A percentile compares a stretch with the other conserved stretches of the same genome.
Evolutionary conservation across 2,329 filamentous ascomycete genomes (phyloP).

Genomic region (Trichophyton verrucosum): DNA sequence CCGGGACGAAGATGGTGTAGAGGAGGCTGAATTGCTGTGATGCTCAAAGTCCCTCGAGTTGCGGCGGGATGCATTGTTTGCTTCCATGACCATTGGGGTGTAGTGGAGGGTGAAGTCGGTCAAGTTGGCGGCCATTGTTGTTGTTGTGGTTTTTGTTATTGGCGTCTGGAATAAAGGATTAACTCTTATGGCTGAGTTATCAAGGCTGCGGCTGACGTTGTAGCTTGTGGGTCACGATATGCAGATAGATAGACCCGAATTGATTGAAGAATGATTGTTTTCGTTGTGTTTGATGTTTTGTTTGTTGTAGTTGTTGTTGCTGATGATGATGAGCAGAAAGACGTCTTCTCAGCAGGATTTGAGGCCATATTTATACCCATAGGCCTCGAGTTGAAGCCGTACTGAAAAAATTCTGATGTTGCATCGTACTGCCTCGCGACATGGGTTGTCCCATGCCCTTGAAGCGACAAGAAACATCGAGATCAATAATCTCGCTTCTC

Average conservation of each 20-base stretch:
- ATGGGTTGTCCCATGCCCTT: background rate
- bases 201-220: background rate
- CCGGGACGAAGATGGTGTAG: background rate
- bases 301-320: background rate
- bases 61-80: background rate
- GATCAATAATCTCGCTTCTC: background rate
- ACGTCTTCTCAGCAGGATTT: background rate
- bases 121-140: slow-evolving; percentile 2
- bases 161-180: background rate
- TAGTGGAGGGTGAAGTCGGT: slow-evolving; percentile 3
- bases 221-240: background rate
- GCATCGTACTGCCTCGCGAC: background rate
- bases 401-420: background rate
- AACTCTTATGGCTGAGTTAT: background rate
- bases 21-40: background rate
- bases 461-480: background rate
- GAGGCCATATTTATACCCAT: background rate
- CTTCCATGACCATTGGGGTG: slow-evolving; percentile 1
- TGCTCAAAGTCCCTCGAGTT: background rate
- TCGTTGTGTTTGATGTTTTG: no score
- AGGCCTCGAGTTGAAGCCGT: background rate
- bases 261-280: no score
- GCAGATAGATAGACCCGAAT: background rate
- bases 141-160: background rate
- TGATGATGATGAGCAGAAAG: background rate